phyloP scores from a whole-genome alignment of 257 asterid genomes.

The Solanum tacnaense region DNA sequence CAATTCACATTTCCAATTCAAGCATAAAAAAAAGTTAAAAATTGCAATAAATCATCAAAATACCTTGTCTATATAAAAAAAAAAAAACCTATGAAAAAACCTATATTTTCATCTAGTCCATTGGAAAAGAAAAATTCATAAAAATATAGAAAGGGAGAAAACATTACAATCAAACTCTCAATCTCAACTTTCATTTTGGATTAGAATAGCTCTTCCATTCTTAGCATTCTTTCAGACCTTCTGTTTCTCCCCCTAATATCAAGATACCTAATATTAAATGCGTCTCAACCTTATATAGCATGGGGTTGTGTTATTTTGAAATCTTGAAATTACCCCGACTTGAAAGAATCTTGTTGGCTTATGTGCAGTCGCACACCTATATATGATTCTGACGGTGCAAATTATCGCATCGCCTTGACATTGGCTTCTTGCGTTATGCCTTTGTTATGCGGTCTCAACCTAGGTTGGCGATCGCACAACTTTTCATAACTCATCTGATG shows the following conservation, averaged over 20 bases:
- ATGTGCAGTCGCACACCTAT: neutral
- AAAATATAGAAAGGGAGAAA: neutral
- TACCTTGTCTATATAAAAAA: neutral
- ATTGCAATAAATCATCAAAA: neutral
- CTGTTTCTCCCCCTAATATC: neutral
- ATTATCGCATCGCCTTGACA: too few relatives aligned
- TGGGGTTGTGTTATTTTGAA: neutral
- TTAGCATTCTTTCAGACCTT: neutral
- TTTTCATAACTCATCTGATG: neutral
- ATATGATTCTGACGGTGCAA: neutral
- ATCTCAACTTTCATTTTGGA: neutral
- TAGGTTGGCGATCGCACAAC: neutral
- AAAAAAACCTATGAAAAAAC: neutral
- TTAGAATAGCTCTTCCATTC: neutral
- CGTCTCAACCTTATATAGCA: neutral
- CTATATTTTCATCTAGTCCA: neutral
- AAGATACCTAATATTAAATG: neutral
- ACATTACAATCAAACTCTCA: neutral
- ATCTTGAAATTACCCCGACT: neutral
- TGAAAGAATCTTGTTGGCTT: neutral
- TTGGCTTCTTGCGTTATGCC: neutral
- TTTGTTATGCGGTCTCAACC: neutral
- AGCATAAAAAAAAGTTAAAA: neutral
- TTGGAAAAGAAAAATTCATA: neutral
- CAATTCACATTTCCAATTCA: neutral